A percentile compares a stretch with the other conserved stretches of the same genome.
Evolutionary conservation across 306 rosid genomes (phyloP).

Genomic region (Betula pendula): DNA sequence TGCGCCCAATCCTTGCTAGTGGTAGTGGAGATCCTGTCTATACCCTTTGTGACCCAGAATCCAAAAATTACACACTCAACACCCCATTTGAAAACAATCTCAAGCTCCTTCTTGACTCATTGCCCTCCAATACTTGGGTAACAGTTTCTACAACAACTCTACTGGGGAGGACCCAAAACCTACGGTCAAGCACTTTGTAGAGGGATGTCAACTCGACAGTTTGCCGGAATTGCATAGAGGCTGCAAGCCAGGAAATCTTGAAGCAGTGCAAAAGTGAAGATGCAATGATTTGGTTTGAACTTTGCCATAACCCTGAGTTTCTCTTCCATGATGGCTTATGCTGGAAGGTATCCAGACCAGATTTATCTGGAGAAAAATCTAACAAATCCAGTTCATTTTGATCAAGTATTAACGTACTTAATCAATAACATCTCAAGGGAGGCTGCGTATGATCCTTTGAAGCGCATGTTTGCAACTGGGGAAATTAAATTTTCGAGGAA

Average conservation of each 20-base stretch:
- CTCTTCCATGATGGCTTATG: constrained; percentile 25
- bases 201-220: constrained; percentile 48
- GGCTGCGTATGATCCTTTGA: constrained; percentile 30
- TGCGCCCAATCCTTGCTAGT: constrained; percentile 14
- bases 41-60: constrained; percentile 34
- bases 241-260: constrained; percentile 47
- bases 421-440: constrained; percentile 29
- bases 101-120: constrained; percentile 31
- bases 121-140: constrained; percentile 44
- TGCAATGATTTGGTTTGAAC: constrained; percentile 64
- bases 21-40: constrained; percentile 34
- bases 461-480: constrained; percentile 48
- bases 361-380: constrained; percentile 30
- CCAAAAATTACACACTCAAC: constrained; percentile 30
- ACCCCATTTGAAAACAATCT: constrained; percentile 45
- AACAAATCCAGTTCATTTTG: constrained; percentile 14
- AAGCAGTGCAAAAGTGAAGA: constrained; percentile 35
- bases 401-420: constrained; percentile 15
- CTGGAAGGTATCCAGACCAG: constrained; percentile 41
- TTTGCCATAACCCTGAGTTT: constrained; percentile 58
- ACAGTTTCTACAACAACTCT: constrained; percentile 31
- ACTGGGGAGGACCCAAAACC: constrained; percentile 20
- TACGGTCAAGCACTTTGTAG: constrained; percentile 65
- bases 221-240: constrained; percentile 46
- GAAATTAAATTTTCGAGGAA: constrained; percentile 21